These are phyloP conservation scores for Plasmodium chabaudi DNA, from an alignment of 169 alveolate genomes.

Conservation along the genomic window DNA sequence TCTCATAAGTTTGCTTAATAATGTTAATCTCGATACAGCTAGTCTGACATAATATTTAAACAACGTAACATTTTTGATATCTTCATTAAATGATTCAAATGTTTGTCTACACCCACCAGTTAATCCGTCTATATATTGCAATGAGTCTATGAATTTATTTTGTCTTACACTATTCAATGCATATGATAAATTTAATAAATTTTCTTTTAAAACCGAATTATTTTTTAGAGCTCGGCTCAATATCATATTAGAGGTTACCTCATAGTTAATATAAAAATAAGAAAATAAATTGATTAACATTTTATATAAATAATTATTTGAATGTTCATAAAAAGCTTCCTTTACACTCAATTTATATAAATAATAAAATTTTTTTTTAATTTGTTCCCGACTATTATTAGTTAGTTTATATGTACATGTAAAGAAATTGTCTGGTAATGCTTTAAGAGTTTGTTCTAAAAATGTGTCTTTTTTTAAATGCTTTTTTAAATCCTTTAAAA, in stretches of 20 bases:
- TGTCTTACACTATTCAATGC: conserved; percentile 45
- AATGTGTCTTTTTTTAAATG: conserved; percentile 28
- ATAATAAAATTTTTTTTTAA: conserved; percentile 55
- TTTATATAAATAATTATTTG: conserved; percentile 33
- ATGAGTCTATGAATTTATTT: conserved; percentile 57
- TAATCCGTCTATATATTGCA: conserved; percentile 43
- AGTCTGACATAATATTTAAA: conserved; percentile 42
- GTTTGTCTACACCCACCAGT: conserved; percentile 47
- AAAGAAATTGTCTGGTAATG: conserved; percentile 43
- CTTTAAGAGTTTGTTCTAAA: conserved; percentile 23
- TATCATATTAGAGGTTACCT: conserved; percentile 5
- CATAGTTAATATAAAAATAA: conserved; percentile 41
- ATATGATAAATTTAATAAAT: conserved; percentile 51
- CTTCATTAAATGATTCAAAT: conserved; percentile 46
- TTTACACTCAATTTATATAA: conserved; percentile 57
- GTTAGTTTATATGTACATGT: conserved; percentile 40
- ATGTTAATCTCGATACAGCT: conserved; percentile 43
- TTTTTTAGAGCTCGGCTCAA: conserved; percentile 16
- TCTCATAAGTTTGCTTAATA: conserved; percentile 23
- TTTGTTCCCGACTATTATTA: conserved; percentile 25
- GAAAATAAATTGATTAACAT: conserved; percentile 7
- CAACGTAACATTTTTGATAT: conserved; percentile 31
- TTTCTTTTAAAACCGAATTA: conserved; percentile 36
- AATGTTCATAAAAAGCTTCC: conserved; percentile 52
- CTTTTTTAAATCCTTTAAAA: conserved; percentile 32